Base-by-base conservation (phyloP, 78 protist species). In the Dictyostelium citrinum region DNA sequence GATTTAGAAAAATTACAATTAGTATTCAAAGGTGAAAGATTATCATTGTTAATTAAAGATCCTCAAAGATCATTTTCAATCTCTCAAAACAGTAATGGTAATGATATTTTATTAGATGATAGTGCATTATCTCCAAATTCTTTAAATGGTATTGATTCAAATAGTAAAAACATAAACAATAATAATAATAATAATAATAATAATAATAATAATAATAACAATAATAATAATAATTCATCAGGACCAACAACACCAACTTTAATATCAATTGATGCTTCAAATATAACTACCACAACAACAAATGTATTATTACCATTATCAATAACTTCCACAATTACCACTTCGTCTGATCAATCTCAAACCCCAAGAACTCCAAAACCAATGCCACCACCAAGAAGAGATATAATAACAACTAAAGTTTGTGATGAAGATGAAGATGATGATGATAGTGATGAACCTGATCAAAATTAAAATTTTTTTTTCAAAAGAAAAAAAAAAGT, bases 21-120 rank as follows among this genome's bases (percentile, higher is more conserved):
- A 58, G 92, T 86, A 12, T 86, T 86, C 61, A 49, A 49, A 20
- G 92, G 92, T 61, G 84, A 72, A 9, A 79, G 92, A 68, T 22
- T 86, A 14, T 86, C 92, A 41, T 31, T 86, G 11, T 31, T 72
- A 31, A 35, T 71, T 20, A 71, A 51, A 64, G 80, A 46, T 46
- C 27, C 58, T 3, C 35, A 27, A 64, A 55, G 64, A 55, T 64
- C 72, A 3, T 64, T 64, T 27, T 64, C 72, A 64, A 64, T 64
- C 31, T 64, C 72, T 64, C 14, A 64, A 64, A 64, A 64, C 27
- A 64, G 39, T 64, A 27, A 27, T 27, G 31, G 31, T 11, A 64
- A 64, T 64, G 72, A 64, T 27, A 64, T 64, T 55, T 55, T 55
- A 55, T 27, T 27, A 11, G 72, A 27, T 16, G 35, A 64, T 64